Conservation (phyloP, 176 grass and related monocot species). For the barley (Hordeum vulgare) region MorexV3_pseudomolecules_assembly NC_058519.1:45619301-45619800, state of each 20-base stretch:
- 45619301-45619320: too few species aligned
- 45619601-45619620: background rate
- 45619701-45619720: conserved; percentile 35
- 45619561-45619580: background rate
- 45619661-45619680: conserved; percentile 47
- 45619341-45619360: too few species aligned
- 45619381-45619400: too few species aligned
- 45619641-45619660: conserved; percentile 79
- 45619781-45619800: background rate
- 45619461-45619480: conserved; percentile 42
- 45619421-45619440: background rate
- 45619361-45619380: too few species aligned
- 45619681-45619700: conserved; percentile 49
- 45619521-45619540: conserved; percentile 48
- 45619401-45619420: too few species aligned
- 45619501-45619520: conserved; percentile 61
- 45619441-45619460: conserved; percentile 20
- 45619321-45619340: too few species aligned
- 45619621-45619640: background rate
- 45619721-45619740: conserved; percentile 46
- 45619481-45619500: conserved; percentile 58
- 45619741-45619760: conserved; percentile 65
- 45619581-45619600: too few species aligned
- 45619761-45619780: conserved; percentile 56
- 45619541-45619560: background rate